phyloP scores from a whole-genome alignment of 2,329 filamentous ascomycete genomes.

The Cercospora sojina region DNA sequence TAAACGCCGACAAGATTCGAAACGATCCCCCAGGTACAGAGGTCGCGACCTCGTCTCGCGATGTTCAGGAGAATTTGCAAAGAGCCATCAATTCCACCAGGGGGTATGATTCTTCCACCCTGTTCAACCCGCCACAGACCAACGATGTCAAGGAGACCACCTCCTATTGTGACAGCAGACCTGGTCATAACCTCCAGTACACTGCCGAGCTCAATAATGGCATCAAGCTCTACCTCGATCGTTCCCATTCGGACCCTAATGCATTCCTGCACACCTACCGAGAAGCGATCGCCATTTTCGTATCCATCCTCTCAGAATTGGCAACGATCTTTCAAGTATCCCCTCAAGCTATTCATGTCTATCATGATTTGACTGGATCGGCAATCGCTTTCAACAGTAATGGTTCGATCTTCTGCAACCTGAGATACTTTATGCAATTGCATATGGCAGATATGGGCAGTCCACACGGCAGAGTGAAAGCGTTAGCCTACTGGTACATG shows the following conservation, averaged over 20 bases:
- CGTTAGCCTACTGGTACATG: constrained; percentile 86
- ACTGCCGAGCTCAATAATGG: constrained; percentile 68
- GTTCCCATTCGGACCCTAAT: constrained; percentile 51
- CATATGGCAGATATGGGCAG: constrained; percentile 56
- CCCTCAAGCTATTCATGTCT: constrained; percentile 73
- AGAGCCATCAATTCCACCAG: constrained; percentile 77
- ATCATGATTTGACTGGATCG: constrained; percentile 73
- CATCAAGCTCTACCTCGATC: constrained; percentile 71
- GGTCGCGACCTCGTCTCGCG: constrained; percentile 44
- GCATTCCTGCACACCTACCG: constrained; percentile 63
- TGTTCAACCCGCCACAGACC: constrained; percentile 73
- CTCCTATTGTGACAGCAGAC: constrained; percentile 79
- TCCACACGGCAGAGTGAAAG: constrained; percentile 61
- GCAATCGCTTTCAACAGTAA: constrained; percentile 91
- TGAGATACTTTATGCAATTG: constrained; percentile 79
- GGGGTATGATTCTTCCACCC: constrained; percentile 67
- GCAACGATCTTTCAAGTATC: constrained; percentile 71
- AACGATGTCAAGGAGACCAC: constrained; percentile 72
- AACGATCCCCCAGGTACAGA: constrained; percentile 33
- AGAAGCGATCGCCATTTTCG: constrained; percentile 67
- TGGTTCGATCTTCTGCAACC: constrained; percentile 90
- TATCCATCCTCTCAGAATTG: constrained; percentile 66
- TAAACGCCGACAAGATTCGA: constrained; percentile 40
- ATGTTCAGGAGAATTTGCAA: constrained; percentile 67
- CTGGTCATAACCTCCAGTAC: constrained; percentile 70